Evolutionary conservation across 1,284 basidiomycete genomes (phyloP).

Genomic region (Ustilago hordei): DNA sequence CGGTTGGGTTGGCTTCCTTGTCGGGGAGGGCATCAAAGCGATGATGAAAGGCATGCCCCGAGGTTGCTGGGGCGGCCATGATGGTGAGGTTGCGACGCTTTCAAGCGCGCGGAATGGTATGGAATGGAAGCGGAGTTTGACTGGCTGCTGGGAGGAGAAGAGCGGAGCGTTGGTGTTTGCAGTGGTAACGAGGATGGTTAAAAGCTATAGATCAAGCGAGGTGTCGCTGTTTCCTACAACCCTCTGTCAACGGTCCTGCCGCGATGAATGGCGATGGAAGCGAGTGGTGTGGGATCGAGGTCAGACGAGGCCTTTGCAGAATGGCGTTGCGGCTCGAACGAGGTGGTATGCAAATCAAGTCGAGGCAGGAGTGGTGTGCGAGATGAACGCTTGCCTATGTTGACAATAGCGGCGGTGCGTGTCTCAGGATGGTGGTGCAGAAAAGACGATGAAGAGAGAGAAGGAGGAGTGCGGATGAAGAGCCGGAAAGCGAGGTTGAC

Average conservation of each 20-base stretch:
- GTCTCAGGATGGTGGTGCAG: slow-evolving; percentile 15
- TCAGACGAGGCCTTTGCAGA: neutral
- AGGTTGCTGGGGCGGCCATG: slow-evolving; percentile 40
- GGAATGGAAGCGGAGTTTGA: too few relatives aligned
- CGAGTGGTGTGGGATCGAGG: neutral
- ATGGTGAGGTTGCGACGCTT: slow-evolving; percentile 1
- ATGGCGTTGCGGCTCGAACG: neutral
- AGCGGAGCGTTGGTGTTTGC: neutral
- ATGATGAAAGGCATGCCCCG: slow-evolving; percentile 43
- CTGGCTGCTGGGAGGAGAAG: neutral
- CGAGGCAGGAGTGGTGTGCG: neutral
- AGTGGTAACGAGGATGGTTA: neutral
- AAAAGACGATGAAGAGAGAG: neutral
- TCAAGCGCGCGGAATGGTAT: neutral
- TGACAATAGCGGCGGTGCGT: too few relatives aligned
- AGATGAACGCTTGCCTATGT: neutral
- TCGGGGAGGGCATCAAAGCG: slow-evolving; percentile 35
- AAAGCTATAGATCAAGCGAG: neutral
- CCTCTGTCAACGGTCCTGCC: neutral
- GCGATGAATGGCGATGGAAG: neutral
- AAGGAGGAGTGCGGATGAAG: neutral
- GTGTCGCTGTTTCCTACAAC: neutral
- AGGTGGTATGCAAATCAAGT: neutral
- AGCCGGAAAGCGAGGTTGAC: neutral
- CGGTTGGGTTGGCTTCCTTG: slow-evolving; percentile 10